Base-by-base conservation (phyloP, 1,139 yeast species). In the Pichia sp. region DNA sequence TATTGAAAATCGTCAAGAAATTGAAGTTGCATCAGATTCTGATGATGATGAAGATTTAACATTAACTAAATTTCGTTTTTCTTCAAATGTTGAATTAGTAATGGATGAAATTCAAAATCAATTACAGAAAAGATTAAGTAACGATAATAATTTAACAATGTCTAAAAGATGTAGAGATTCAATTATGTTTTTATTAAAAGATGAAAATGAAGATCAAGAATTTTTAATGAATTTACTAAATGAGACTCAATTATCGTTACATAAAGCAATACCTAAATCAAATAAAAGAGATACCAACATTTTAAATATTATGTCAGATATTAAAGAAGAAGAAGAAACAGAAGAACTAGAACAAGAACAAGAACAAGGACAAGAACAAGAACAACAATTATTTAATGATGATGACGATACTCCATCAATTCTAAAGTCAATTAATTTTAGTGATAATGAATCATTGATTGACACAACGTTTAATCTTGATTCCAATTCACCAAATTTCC, bases 21-120 rank as follows among this genome's bases (percentile, higher is more conserved):
- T 37, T 4, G 36, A 37, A 33, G 27, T 43, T 33, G 47, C 40
- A 4, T 26, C 41, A 3, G 49, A 46, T 38, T 42, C 43, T 12
- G 50, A 47, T 2, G 42, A 39, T 24, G 48, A 39, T 4, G 39
- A 44, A 4, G 32, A 34, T 11, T 22, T 31, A 3, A 10, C n/a
- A 6, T 24, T 46, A 4, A 23, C 41, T 7, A 46, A 46, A 23
- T 42, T 42, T 26, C 32, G 32, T 27, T 26, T 46, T 9, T 46
- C 46, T 10, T 24, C 35, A 12, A 36, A 29, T 25, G 28, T 45
- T 3, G 48, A 45, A 29, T 34, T 40, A 12, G 34, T 33, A 9
- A 44, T 24, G 5, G 12, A 11, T n/a, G 30, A 41, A 24, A 7
- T 35, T 11, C 34, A 40, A 23, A 1, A 20, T 4, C 40, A 25